Conservation (phyloP, 371 early-diverging fungal genomes). For the Funneliformis caledonium region DNA sequence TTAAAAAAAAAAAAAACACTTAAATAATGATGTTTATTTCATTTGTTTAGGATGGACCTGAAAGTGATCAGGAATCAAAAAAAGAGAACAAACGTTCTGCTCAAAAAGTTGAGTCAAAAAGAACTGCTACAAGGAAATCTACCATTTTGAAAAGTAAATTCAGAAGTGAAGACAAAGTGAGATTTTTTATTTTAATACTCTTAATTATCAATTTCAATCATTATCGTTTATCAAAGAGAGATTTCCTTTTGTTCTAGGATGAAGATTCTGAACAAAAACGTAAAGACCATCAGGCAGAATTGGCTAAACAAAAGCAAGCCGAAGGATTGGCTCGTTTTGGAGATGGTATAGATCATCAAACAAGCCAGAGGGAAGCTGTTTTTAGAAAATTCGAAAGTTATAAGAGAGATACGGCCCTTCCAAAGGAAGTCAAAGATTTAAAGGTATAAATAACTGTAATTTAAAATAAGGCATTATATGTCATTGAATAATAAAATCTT, state of each 20-base stretch:
- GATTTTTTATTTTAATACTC: neutral
- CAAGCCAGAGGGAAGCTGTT: slow-evolving; percentile 69
- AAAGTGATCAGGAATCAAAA: slow-evolving; percentile 48
- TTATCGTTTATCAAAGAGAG: neutral
- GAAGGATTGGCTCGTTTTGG: slow-evolving; percentile 84
- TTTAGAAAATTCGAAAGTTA: slow-evolving; percentile 95
- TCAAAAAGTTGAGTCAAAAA: slow-evolving; percentile 42
- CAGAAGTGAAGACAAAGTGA: slow-evolving; percentile 75
- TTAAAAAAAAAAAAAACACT: neutral
- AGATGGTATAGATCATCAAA: slow-evolving; percentile 64
- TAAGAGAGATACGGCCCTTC: slow-evolving; percentile 84
- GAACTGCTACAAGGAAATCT: slow-evolving; percentile 57
- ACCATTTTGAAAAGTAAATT: slow-evolving; percentile 88
- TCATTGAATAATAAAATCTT: neutral
- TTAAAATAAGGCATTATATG: neutral
- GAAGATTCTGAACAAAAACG: slow-evolving; percentile 79
- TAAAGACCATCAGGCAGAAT: slow-evolving; percentile 86
- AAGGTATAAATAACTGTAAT: slow-evolving; percentile 50
- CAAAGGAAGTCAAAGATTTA: slow-evolving; percentile 71
- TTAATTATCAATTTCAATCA: neutral
- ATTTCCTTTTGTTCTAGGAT: slow-evolving; percentile 50
- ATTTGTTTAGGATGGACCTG: slow-evolving; percentile 58
- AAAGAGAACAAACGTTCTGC: slow-evolving; percentile 47
- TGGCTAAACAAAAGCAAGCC: slow-evolving; percentile 72
- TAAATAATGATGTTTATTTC: neutral